Conservation (phyloP, 257 asterid genomes). For the Solanum appendiculatum region DNA sequence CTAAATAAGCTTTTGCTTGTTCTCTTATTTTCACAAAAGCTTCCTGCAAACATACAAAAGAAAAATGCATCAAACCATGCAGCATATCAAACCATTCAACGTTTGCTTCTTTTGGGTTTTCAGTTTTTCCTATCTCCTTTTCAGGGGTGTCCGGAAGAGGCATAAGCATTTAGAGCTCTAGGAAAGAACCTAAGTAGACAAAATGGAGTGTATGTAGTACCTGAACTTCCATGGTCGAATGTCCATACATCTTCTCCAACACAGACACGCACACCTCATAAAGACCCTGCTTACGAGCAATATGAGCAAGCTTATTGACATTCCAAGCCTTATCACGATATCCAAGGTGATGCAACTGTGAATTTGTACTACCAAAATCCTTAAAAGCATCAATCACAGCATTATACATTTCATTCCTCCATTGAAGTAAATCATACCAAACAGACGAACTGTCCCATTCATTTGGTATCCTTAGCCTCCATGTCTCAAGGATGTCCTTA, state of each 20-base stretch:
- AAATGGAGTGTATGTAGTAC: slow-evolving; percentile 10
- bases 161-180: not conserved
- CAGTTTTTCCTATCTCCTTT: not conserved
- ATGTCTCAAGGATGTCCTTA: slow-evolving; percentile 97
- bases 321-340: slow-evolving; percentile 99
- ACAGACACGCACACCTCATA: slow-evolving; percentile 89
- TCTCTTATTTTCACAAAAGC: slow-evolving; percentile 95
- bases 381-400: slow-evolving; percentile 91
- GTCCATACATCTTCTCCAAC: slow-evolving; percentile 97
- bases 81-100: not conserved
- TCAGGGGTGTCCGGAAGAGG: not conserved
- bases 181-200: not conserved
- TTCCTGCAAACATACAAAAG: slow-evolving; percentile 51
- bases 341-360: slow-evolving; percentile 93
- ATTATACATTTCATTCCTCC: slow-evolving; percentile 99
- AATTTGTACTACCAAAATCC: slow-evolving; percentile 72
- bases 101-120: not conserved
- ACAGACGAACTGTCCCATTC: slow-evolving; percentile 98
- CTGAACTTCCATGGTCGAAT: slow-evolving; percentile 99
- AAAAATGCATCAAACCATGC: not conserved
- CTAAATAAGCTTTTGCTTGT: slow-evolving; percentile 96
- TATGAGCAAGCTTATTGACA: slow-evolving; percentile 96
- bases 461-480: slow-evolving; percentile 98
- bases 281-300: slow-evolving; percentile 90
- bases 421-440: slow-evolving; percentile 95